Base-by-base conservation (phyloP, 2,329 filamentous ascomycete species). In the Alternaria ventricosa region DNA sequence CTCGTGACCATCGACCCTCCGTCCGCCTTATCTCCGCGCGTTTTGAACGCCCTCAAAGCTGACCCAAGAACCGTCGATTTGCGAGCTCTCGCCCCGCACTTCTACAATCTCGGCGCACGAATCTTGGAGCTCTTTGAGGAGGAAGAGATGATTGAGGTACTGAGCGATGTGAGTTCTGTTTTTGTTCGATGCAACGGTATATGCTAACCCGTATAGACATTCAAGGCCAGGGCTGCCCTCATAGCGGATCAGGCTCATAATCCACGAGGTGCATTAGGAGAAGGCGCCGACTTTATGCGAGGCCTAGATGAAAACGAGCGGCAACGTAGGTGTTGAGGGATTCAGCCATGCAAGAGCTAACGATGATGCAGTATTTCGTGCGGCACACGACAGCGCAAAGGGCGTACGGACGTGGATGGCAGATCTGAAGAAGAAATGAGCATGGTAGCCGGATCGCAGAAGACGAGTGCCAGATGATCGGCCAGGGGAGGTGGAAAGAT, bases 121-220 rank as follows among this genome's bases (percentile, higher is more conserved):
- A 94, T 97, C 80, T 84, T 98, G 65, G 94, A 97, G 63, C 81
- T 99, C 0, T 97, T 97, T 66, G 94, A 97, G 61, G 94, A 97
- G 79, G 89, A 97, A 60, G 92, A 93, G 60, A 87, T 92, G 78
- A 86, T 87, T 18, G 89, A 92, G 67, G 88, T 85, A 13, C 65
- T 85, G 54, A 82, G 75, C 46, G 82, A 85, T 55, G 82, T 84
- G 27, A 44, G 77, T 67, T 27, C 22, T 23, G 22, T 12, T 9
- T 11, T 23, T 12, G 50, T 18, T 54, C 20, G 18, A n/a, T 27
- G 12, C n/a, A 23, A 18, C 27, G 15, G 8, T 22, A 25, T 11
- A 13, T 57, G 45, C 63, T 67, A 18, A 68, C 33, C 6, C 25
- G 9, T 11, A 6, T 46, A 91, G 83, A 94, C 93, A 0, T 98